A percentile compares a stretch with the other conserved stretches of the same genome.
Evolutionary conservation across 139 green algal genomes (phyloP).

Genomic region (Pleodorina starrii): DNA sequence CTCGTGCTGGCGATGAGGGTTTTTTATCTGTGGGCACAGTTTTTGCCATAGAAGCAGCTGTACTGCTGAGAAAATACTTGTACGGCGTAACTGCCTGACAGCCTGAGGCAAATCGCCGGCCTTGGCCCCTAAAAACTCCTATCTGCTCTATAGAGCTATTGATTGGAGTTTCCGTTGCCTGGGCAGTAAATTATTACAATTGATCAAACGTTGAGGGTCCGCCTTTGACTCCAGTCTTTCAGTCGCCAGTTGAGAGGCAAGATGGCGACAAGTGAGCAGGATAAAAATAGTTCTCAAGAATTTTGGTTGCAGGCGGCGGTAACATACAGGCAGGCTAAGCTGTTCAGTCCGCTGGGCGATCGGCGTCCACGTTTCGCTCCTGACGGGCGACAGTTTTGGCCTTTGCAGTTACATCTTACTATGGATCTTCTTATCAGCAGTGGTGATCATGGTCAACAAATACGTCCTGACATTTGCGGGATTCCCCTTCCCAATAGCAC

Average conservation of each 20-base stretch:
- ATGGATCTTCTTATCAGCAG: constrained; percentile 61
- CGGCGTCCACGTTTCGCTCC: not conserved
- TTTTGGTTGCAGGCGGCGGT: constrained; percentile 36
- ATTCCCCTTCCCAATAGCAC: constrained; percentile 77
- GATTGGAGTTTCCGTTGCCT: too few species aligned
- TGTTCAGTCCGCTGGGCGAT: not conserved
- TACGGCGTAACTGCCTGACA: too few species aligned
- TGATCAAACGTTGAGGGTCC: too few species aligned
- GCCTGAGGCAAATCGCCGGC: too few species aligned
- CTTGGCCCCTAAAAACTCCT: too few species aligned
- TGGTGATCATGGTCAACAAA: constrained; percentile 85
- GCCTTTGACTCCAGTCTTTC: too few species aligned
- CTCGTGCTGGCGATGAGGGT: too few species aligned
- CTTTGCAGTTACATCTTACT: constrained; percentile 59
- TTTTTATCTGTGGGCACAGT: too few species aligned
- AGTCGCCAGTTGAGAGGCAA: not conserved
- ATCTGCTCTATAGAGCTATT: too few species aligned
- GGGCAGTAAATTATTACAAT: too few species aligned
- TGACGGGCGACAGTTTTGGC: not conserved
- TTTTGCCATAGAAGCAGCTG: too few species aligned
- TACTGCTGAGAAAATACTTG: too few species aligned
- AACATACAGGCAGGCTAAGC: constrained; percentile 7
- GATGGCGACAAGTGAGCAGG: constrained; percentile 21
- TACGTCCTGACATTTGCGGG: constrained; percentile 72
- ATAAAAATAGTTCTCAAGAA: not conserved